phyloP scores from a whole-genome alignment of 495 filamentous ascomycete species.

The Tuber aestivum region DNA sequence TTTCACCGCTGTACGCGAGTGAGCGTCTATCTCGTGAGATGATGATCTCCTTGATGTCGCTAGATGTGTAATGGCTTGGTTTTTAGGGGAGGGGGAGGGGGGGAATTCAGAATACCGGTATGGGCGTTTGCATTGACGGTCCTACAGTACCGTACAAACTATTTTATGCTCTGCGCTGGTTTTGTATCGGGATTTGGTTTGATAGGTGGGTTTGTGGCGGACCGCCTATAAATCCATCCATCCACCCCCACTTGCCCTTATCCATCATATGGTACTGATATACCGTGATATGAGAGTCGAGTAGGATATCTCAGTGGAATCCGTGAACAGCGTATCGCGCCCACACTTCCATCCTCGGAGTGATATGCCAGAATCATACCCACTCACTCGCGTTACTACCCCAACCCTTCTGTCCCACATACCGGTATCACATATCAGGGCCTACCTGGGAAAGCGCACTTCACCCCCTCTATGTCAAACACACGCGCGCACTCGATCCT shows the following conservation, averaged over 20 bases:
- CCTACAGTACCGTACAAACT: no score
- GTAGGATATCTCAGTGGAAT: neutral
- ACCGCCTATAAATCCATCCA: no score
- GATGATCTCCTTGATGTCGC: no score
- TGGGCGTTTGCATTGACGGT: no score
- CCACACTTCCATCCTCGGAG: neutral
- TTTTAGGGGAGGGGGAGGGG: neutral
- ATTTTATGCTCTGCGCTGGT: no score
- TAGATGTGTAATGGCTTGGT: neutral
- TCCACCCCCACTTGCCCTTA: no score
- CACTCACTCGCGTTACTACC: neutral
- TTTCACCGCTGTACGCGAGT: neutral
- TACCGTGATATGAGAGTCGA: no score
- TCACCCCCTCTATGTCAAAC: neutral
- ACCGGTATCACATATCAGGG: no score
- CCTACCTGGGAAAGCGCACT: neutral
- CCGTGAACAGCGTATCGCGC: no score
- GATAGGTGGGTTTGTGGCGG: no score
- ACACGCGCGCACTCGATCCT: neutral
- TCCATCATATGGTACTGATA: no score
- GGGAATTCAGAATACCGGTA: neutral
- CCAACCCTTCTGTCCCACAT: neutral
- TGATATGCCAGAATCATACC: neutral
- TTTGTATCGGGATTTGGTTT: no score
- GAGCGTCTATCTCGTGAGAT: neutral